phyloP scores from a whole-genome alignment of 2,329 filamentous ascomycete genomes.

The Phialocephala subalpina region DNA sequence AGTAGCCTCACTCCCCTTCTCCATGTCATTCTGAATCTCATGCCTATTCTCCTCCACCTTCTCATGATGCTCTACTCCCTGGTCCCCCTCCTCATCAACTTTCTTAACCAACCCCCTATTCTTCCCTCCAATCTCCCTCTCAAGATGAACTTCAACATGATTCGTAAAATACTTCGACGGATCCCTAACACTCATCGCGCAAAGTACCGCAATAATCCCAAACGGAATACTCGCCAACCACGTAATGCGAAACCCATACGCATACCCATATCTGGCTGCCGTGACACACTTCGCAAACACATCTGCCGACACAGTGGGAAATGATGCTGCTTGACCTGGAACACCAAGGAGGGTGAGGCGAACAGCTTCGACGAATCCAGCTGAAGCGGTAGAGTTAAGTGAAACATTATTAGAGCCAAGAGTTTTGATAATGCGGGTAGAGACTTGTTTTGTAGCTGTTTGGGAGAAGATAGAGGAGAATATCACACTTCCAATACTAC shows the following conservation, averaged over 20 bases:
- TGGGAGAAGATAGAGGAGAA: slow-evolving; percentile 46
- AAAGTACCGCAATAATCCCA: slow-evolving; percentile 44
- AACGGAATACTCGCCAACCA: slow-evolving; percentile 49
- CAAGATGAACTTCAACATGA: slow-evolving; percentile 31
- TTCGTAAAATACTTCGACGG: slow-evolving; percentile 30
- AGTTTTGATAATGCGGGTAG: slow-evolving; percentile 17
- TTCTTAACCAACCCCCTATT: slow-evolving; percentile 4
- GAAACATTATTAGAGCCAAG: background rate
- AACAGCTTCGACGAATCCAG: slow-evolving; percentile 38
- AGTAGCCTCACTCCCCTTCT: background rate
- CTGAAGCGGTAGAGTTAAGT: slow-evolving; percentile 3
- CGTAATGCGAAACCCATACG: slow-evolving; percentile 46
- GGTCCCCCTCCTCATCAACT: background rate
- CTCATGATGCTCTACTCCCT: background rate
- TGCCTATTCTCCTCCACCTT: background rate
- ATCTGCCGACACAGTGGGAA: slow-evolving; percentile 38
- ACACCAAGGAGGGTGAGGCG: slow-evolving; percentile 31
- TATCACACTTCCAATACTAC: slow-evolving; percentile 45
- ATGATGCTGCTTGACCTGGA: slow-evolving; percentile 45
- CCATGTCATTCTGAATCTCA: too few species aligned
- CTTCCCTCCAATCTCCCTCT: slow-evolving; percentile 19
- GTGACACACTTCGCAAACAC: slow-evolving; percentile 41
- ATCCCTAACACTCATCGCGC: slow-evolving; percentile 38
- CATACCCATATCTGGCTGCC: slow-evolving; percentile 45
- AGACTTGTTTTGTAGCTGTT: slow-evolving; percentile 24